phyloP scores from a whole-genome alignment of 2,329 filamentous ascomycete species.

The Aspergillus brunneoviolaceus region DNA sequence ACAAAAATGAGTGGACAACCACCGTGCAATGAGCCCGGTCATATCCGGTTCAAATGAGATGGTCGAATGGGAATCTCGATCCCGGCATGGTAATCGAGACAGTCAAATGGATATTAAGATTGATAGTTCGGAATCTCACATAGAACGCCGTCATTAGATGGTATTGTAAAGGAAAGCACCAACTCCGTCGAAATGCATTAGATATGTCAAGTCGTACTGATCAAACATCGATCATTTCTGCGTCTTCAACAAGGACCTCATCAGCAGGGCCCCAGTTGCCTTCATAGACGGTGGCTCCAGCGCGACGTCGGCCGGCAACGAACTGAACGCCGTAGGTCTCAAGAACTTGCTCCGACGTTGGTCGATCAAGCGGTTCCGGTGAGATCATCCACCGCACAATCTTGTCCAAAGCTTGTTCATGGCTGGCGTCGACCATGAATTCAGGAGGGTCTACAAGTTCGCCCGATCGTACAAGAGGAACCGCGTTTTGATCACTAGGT shows the following conservation, averaged over 20 bases:
- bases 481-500: conserved; percentile 24
- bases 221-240: conserved; percentile 65
- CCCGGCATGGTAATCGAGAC: conserved; percentile 7
- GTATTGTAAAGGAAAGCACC: conserved; percentile 25
- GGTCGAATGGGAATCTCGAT: conserved; percentile 12
- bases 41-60: conserved; percentile 5
- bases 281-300: conserved; percentile 92
- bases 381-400: conserved; percentile 87
- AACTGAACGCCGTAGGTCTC: conserved; percentile 73
- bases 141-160: conserved; percentile 26
- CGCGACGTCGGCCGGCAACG: conserved; percentile 73
- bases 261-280: conserved; percentile 88
- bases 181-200: conserved; percentile 37
- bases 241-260: conserved; percentile 57
- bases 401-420: conserved; percentile 75
- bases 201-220: conserved; percentile 25
- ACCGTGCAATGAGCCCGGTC: conserved; percentile 4
- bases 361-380: conserved; percentile 70
- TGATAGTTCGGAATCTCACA: conserved; percentile 18
- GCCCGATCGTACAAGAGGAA: conserved; percentile 45
- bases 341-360: conserved; percentile 71
- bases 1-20: conserved; percentile 17
- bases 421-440: conserved; percentile 80
- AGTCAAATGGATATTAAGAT: conserved; percentile 14
- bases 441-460: conserved; percentile 69